phyloP scores from a whole-genome alignment of 805 yeast genomes.

The Geotrichum ghanense region DNA sequence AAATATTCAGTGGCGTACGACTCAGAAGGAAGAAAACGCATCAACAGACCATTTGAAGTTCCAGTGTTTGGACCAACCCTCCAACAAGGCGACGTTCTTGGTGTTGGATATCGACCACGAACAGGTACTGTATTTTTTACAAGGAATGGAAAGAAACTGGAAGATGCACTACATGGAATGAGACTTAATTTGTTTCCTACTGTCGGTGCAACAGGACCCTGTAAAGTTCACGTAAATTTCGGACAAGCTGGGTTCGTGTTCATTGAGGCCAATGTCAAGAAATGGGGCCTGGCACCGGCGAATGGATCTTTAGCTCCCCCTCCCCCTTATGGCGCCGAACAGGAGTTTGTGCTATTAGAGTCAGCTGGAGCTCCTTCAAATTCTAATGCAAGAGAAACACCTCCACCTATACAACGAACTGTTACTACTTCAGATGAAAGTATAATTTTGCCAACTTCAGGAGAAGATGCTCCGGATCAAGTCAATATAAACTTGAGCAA shows the following conservation, averaged over 20 bases:
- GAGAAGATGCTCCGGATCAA: constrained; percentile 5
- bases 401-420: constrained; percentile 11
- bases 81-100: constrained; percentile 82
- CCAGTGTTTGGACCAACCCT: constrained; percentile 36
- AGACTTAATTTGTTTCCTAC: constrained; percentile 73
- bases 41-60: constrained; percentile 59
- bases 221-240: constrained; percentile 75
- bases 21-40: constrained; percentile 68
- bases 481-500: constrained; percentile 12
- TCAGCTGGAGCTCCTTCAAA: constrained; percentile 27
- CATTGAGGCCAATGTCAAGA: constrained; percentile 86
- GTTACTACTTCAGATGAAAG: constrained; percentile 6
- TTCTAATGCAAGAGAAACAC: constrained; percentile 24
- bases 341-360: constrained; percentile 67
- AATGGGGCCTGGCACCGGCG: constrained; percentile 91
- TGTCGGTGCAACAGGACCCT: constrained; percentile 72
- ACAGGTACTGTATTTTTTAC: constrained; percentile 88
- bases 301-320: constrained; percentile 88
- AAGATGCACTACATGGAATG: constrained; percentile 64
- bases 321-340: constrained; percentile 78
- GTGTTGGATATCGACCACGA: constrained; percentile 76
- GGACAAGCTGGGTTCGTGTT: constrained; percentile 87
- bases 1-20: constrained; percentile 80
- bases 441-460: constrained; percentile 3
- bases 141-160: constrained; percentile 85